Base-by-base conservation (phyloP, 441 rosid genomes). In the Corymbia citriodora region DNA sequence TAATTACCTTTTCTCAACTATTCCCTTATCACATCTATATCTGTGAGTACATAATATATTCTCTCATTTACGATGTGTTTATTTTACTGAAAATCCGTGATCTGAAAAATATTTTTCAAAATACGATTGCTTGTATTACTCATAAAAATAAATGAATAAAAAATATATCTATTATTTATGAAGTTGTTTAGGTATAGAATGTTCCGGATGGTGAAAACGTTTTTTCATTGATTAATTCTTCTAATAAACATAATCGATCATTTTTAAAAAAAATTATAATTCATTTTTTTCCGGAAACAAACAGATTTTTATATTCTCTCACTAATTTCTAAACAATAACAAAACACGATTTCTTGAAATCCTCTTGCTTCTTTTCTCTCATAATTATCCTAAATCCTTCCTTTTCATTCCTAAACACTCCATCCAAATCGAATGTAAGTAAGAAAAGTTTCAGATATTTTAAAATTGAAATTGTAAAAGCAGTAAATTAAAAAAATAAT, bases 151-250 rank as follows among this genome's bases (percentile, higher is more conserved):
- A 55, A 55, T 19, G 10, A 55, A 19, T 2, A 2, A 1, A 55
- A 18, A 55, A 19, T 59, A 59, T 59, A 2, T 59, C 3, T 25
- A 59, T 59, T 59, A 23, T 25, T 25, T n/a, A 59, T 25, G 1
- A 59, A 59, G 65, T 25, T 59, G 7, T 59, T 59, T 59, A 59
- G 65, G 25, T 7, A 25, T 25, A 59, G 6, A 59, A 23, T 59
- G 25, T 25, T 59, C 14, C n/a, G 25, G 25, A 59, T 0, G 1
- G 65, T 59, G n/a, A 59, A 25, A 59, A 25, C 0, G 2, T 9
- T 10, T 59, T 57, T 25, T 59, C 13, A 25, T 25, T 59, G 0
- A 59, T 59, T 59, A 25, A 59, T 59, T 59, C 3, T 59, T 59
- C 10, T 59, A 59, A 59, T 27, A 59, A 4, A 25, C 11, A 29